Base-by-base conservation (phyloP, 768 basidiomycete genomes). In the Psilocybe tampanensis region DNA sequence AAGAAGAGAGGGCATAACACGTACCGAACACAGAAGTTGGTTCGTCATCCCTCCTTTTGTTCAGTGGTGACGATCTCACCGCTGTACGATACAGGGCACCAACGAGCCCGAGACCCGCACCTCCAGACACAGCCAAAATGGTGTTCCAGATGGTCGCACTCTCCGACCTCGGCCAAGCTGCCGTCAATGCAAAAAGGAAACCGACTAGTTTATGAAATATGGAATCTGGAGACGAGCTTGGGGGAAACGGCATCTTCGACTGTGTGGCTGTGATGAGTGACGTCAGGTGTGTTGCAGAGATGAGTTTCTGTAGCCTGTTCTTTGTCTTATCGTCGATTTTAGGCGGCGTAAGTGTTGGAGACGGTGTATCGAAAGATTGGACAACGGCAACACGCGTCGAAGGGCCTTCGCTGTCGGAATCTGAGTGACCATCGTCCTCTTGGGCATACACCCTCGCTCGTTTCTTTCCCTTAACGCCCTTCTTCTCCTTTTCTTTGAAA, bases 221-320 rank as follows among this genome's bases (percentile, higher is more conserved):
- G 2, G 69, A 67, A 0, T 75, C 72, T 56, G 74, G 71, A 22
- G 73, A 60, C 26, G 29, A 29, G 4, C 5, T 5, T 4, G 29
- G 29, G 4, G 29, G 29, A 9, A 5, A 29, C 4, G 29, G 29
- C 29, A 29, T 5, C 29, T 29, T 29, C 5, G 29, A 29, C 29
- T 80, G 76, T 0, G 80, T 72, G 4, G 70, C 66, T 8, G 67
- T 66, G n/a, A 91, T 71, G 1, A 94, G 72, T 0, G 82, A 67
- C 12, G 71, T 74, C 54, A 91, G 69, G 61, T 92, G 89, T 3
- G 73, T 34, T 0, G 79, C 67, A 1, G 82, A 73, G 0, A 82
- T 74, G 17, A 95, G 73, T 1, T 77, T 78, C n/a, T 79, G 72
- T 0, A 95, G 70, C 17, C 90, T 86, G 55, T 84, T 86, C 6